Evolutionary conservation across 805 yeast genomes (phyloP).

Genomic region (Starmera dryadoides): DNA sequence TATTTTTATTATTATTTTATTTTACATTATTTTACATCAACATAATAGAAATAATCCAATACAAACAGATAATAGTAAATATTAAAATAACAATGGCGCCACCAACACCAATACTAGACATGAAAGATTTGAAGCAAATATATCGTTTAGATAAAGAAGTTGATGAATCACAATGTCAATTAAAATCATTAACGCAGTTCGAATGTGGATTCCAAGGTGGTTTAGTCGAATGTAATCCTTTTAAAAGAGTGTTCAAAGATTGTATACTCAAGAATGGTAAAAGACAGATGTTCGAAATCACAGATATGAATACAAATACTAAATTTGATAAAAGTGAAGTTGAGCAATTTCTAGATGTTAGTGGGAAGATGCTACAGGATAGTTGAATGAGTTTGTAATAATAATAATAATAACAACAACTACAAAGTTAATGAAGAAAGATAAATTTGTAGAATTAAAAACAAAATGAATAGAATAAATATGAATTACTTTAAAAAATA

Average conservation of each 20-base stretch:
- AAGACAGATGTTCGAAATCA: conserved; percentile 29
- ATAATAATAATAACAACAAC: no score
- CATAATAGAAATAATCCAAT: background rate
- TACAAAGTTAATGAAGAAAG: no score
- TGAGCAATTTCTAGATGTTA: conserved; percentile 5
- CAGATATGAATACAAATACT: conserved; percentile 27
- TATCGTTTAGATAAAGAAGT: conserved; percentile 13
- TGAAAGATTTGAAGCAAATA: conserved; percentile 26
- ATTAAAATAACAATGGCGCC: conserved; percentile 36
- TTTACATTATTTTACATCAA: no score
- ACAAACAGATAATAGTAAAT: background rate
- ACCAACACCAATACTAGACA: conserved; percentile 36
- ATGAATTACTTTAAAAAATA: no score
- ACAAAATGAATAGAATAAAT: no score
- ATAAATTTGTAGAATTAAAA: no score
- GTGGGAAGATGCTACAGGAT: background rate
- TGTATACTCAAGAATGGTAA: conserved; percentile 25
- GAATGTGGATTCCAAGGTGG: conserved; percentile 40
- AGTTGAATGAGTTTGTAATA: background rate
- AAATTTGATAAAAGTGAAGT: conserved; percentile 10
- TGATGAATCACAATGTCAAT: conserved; percentile 18
- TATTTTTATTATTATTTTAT: no score
- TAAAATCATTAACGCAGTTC: conserved; percentile 36
- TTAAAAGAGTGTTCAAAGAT: conserved; percentile 37
- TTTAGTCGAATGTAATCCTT: conserved; percentile 39